Base-by-base conservation (phyloP, 768 basidiomycete species). In the Sistotremastrum suecicum region DNA sequence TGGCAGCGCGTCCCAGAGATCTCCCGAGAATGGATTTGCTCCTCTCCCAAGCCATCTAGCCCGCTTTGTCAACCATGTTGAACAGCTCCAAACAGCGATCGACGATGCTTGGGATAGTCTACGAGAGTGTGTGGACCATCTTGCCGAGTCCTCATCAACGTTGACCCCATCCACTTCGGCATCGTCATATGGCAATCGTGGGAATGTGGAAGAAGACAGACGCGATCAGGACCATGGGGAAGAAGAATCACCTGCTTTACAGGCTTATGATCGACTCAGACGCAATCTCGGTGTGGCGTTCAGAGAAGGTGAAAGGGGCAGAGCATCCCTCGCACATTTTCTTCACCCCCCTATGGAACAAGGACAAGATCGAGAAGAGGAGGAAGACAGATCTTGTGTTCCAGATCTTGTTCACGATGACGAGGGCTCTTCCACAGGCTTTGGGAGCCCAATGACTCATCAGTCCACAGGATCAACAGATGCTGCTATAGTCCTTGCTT, bases 291-390 rank as follows among this genome's bases (percentile, higher is more conserved):
- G 86, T 5, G 60, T 81, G 28, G 86, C 84, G 1, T 62, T 89
- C 32, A 65, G 85, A 5, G 87, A 89, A 54, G 89, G 84, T 56
- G 86, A 89, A 60, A 73, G 86, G 5, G 86, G 86, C 0, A 66
- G 81, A 11, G 79, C 76, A 37, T 70, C 72, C 11, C 63, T 89
- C 33, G 52, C 79, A 1, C 71, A 75, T 42, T 62, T 81, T 45
- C 60, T 84, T 3, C 66, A n/a, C 76, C 77, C 0, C 62, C 64
- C 3, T 51, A 58, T 54, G 11, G 52, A 46, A 32, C 30, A 39
- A 4, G 48, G 44, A 32, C 40, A 30, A 9, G 51, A 53, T 6
- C 48, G 44, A 45, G 52, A 34, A 30, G 44, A 33, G 20, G 20
- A 20, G 20, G 20, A 20, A 20, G 20, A 20, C 20, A 20, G 20